phyloP scores from a whole-genome alignment of 2,329 filamentous ascomycete species.

The Fusarium dimerum region DNA sequence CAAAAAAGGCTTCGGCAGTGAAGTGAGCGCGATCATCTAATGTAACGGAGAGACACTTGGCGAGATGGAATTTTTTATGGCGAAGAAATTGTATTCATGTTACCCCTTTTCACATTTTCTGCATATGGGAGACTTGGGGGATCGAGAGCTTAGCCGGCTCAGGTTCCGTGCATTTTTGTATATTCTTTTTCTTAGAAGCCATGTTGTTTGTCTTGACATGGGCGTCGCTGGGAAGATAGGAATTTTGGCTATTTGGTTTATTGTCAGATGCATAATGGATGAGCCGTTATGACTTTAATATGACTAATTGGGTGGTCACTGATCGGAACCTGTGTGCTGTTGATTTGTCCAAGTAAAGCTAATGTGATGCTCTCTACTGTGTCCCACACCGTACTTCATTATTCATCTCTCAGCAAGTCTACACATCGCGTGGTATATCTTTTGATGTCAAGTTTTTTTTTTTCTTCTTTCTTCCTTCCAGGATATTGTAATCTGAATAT shows the following conservation, averaged over 20 bases:
- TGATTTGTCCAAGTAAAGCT: slow-evolving; percentile 6
- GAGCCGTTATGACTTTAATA: slow-evolving; percentile 31
- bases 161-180: slow-evolving; percentile 28
- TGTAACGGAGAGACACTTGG: slow-evolving; percentile 10
- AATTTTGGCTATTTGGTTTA: slow-evolving; percentile 24
- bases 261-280: slow-evolving; percentile 34
- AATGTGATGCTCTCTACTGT: neutral
- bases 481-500: neutral
- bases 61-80: slow-evolving; percentile 22
- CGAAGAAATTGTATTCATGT: slow-evolving; percentile 30
- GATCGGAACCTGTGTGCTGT: slow-evolving; percentile 3
- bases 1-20: slow-evolving; percentile 56
- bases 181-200: slow-evolving; percentile 28
- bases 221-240: slow-evolving; percentile 31
- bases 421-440: too few relatives aligned
- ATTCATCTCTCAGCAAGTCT: too few relatives aligned
- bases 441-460: neutral
- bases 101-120: slow-evolving; percentile 18
- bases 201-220: slow-evolving; percentile 21
- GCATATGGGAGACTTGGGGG: slow-evolving; percentile 29
- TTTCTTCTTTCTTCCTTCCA: slow-evolving; percentile 9
- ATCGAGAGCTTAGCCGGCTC: slow-evolving; percentile 19
- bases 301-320: slow-evolving; percentile 30
- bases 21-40: slow-evolving; percentile 51
- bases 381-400: too few relatives aligned